Evolutionary conservation across 768 basidiomycete genomes (phyloP), one percentile per base, ranked within the genome.

Genomic region (Lactarius hatsudake): DNA sequence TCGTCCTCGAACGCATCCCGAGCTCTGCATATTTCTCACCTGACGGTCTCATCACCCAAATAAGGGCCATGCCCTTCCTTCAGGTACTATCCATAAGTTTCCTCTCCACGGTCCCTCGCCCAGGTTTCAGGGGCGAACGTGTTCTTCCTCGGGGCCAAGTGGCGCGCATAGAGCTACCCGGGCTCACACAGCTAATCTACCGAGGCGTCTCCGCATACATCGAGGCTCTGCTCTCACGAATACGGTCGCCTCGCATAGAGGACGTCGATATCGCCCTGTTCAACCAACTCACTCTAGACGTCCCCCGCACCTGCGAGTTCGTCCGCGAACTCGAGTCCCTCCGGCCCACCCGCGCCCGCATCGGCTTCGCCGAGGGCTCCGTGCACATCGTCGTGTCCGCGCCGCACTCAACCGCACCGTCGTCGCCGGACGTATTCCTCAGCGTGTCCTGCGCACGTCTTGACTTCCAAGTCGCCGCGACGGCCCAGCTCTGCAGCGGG

Each of bases 1-100:
- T 68, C 8, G 59, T 55, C 53, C 67, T 68, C 43, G 67, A 68
- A 38, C 63, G 67, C 42, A 38, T 68, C n/a, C 67, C 67, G 6
- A 45, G 53, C 36, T 36, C 62, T 17, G 63, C 51, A 0, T 63
- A 68, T 12, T 64, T 68, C 28, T 45, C 63, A n/a, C 67, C 67
- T 5, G 62, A 60, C 28, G 32, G 10, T 17, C 67, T 68, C 15
- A 36, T 64, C 7, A 18, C 53, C 0, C 67, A 60, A 12, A 55
- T 68, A 56, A 56, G 62, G 15, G 17, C 53, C 2, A 68, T 64
- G 63, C 20, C 53, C n/a, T n/a, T 38, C 32, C 67, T 68, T 12
- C 32, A 26, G 45, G 40, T 38, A 0, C 63, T 68, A 36, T 64
- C 67, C 7, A 60, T 68, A 9, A 30, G 67, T 3, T 64, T 68